These are phyloP conservation scores for Eruca vesicaria DNA, from an alignment of 441 rosid genomes.

Conservation along the genomic window DNA sequence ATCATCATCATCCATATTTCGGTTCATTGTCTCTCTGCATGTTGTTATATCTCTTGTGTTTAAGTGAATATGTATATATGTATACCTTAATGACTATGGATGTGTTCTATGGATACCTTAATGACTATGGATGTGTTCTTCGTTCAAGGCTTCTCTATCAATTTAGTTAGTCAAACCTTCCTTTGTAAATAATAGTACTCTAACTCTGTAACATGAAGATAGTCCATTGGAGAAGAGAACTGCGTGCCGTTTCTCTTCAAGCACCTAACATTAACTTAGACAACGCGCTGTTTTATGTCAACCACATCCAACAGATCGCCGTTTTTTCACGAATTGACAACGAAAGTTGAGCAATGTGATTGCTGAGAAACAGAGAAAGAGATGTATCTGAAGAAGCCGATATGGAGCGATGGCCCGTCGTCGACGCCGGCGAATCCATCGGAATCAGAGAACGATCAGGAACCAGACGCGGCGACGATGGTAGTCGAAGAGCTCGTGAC, in stretches of 20 bases:
- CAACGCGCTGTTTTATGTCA: constrained; percentile 8
- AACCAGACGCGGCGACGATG: constrained; percentile 39
- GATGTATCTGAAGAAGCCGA: constrained; percentile 70
- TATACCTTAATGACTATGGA: neutral
- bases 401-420: constrained; percentile 59
- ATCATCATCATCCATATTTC: constrained; percentile 19
- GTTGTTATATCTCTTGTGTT: constrained; percentile 2
- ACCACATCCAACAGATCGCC: neutral
- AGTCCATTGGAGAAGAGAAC: neutral
- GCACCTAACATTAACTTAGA: neutral
- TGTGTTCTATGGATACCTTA: neutral
- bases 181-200: neutral
- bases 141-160: neutral
- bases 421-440: constrained; percentile 35
- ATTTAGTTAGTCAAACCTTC: neutral
- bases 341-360: neutral
- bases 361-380: constrained; percentile 3
- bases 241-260: constrained; percentile 12
- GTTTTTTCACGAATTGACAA: neutral
- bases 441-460: constrained; percentile 25
- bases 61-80: neutral
- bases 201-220: neutral
- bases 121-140: neutral
- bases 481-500: constrained; percentile 73
- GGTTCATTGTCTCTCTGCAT: neutral